These are phyloP conservation scores for Dictyostelium intermedium DNA, from an alignment of 78 protist species.

Conservation along the genomic window DNA sequence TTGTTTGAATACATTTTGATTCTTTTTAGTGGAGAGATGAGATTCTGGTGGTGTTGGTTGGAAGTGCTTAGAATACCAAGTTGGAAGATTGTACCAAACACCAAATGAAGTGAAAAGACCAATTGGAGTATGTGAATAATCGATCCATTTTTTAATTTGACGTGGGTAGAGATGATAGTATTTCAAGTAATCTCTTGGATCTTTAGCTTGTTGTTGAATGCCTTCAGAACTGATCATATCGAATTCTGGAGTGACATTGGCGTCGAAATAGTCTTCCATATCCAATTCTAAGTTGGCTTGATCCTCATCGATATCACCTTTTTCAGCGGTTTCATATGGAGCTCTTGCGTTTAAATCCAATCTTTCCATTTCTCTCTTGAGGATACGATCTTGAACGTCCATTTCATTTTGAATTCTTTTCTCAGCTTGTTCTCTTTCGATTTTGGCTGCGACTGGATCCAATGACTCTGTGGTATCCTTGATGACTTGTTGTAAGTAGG, in stretches of 20 bases:
- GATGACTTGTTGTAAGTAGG: constrained; percentile 10
- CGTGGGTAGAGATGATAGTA: constrained; percentile 58
- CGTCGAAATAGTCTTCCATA: background rate
- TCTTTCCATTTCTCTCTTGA: background rate
- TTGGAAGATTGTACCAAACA: constrained; percentile 76
- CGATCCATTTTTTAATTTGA: constrained; percentile 55
- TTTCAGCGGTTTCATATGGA: background rate
- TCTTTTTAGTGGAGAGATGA: background rate
- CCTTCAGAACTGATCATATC: constrained; percentile 24
- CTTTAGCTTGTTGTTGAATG: constrained; percentile 54
- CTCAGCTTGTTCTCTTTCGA: background rate
- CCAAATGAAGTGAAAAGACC: constrained; percentile 52
- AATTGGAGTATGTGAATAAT: constrained; percentile 65
- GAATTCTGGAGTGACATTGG: constrained; percentile 11
- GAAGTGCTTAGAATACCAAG: constrained; percentile 33
- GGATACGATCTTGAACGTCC: background rate
- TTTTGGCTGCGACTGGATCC: background rate
- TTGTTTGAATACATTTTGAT: constrained; percentile 5
- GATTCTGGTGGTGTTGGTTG: constrained; percentile 56
- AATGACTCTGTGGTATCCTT: background rate
- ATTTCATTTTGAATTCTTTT: background rate
- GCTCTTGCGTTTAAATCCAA: background rate
- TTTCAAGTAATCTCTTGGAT: constrained; percentile 51
- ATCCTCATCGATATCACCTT: background rate
- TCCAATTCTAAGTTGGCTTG: background rate